Percentiles rank a stretch among this genome's conserved stretches.
Conservation (phyloP, 2,329 filamentous ascomycete species). For the Coleophoma eucalyptorum region DNA sequence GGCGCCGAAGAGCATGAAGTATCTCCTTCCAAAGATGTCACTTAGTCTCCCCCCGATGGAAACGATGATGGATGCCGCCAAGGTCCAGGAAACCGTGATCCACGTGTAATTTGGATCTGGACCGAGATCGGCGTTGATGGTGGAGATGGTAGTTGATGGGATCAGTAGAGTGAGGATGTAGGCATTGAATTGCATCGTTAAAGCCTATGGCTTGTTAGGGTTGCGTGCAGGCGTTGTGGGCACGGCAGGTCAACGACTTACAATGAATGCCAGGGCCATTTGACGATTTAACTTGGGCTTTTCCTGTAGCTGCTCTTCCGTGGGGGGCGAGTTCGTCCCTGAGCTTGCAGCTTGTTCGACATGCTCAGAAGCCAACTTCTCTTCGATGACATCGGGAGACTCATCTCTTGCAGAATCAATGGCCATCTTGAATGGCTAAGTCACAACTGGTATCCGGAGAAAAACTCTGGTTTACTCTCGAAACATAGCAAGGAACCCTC, state of each 20-base stretch:
- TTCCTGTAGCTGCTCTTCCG: neutral
- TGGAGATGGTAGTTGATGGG: conserved; percentile 28
- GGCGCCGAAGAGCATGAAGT: conserved; percentile 33
- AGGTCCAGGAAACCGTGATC: conserved; percentile 30
- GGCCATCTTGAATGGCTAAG: neutral
- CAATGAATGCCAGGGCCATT: conserved; percentile 2
- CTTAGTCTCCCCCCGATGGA: conserved; percentile 31
- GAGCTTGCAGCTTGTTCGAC: neutral
- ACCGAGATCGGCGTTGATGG: conserved; percentile 31
- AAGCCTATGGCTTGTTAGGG: neutral
- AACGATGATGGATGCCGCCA: conserved; percentile 30
- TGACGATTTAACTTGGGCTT: conserved; percentile 2
- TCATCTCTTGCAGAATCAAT: too few species aligned
- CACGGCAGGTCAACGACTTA: neutral
- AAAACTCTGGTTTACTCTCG: neutral
- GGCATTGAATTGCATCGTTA: conserved; percentile 20
- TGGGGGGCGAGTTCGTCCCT: neutral
- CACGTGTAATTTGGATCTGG: conserved; percentile 30
- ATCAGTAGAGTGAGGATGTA: conserved; percentile 33
- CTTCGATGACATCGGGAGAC: neutral
- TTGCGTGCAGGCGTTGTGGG: neutral
- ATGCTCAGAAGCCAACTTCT: neutral
- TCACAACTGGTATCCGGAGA: neutral
- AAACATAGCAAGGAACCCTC: neutral
- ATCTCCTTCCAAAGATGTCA: conserved; percentile 36